Evolutionary conservation across 116 monocot species (phyloP).

Genomic region (Phalaenopsis hybrid): DNA sequence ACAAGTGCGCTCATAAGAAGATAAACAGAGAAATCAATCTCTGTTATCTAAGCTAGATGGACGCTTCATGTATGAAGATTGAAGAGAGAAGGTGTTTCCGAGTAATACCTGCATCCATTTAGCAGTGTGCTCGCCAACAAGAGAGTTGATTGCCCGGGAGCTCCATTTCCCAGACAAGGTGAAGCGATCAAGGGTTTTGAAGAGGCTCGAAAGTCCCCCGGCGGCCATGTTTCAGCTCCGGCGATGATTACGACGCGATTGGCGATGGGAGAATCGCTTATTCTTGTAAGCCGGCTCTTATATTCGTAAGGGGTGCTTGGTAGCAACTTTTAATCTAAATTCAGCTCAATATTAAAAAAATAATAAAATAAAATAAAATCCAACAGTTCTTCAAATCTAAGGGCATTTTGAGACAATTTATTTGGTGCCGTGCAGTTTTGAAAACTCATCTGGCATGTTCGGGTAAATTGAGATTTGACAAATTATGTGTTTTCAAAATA

Average conservation of each 20-base stretch:
- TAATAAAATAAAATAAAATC: neutral
- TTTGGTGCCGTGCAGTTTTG: no score
- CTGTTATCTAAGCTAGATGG: neutral
- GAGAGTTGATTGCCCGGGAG: slow-evolving; percentile 17
- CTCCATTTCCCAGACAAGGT: slow-evolving; percentile 1
- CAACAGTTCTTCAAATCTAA: no score
- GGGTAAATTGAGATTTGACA: no score
- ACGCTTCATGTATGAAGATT: neutral
- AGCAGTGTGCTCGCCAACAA: slow-evolving; percentile 38
- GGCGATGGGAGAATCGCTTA: no score
- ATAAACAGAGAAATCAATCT: neutral
- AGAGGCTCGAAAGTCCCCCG: slow-evolving; percentile 11
- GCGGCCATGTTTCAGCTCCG: slow-evolving; percentile 13
- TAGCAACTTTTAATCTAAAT: no score
- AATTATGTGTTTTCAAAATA: no score
- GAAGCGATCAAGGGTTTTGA: slow-evolving; percentile 15
- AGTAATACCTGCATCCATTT: slow-evolving; percentile 49
- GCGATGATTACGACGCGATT: neutral
- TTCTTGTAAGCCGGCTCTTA: no score
- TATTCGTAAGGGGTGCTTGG: no score
- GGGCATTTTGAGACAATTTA: no score
- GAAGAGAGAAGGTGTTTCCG: neutral
- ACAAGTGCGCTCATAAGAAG: neutral
- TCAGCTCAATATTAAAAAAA: neutral
- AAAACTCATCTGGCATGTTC: no score